Base-by-base conservation (phyloP, 2,329 filamentous ascomycete species). In the Paracorniculantispora psalliotae region DNA sequence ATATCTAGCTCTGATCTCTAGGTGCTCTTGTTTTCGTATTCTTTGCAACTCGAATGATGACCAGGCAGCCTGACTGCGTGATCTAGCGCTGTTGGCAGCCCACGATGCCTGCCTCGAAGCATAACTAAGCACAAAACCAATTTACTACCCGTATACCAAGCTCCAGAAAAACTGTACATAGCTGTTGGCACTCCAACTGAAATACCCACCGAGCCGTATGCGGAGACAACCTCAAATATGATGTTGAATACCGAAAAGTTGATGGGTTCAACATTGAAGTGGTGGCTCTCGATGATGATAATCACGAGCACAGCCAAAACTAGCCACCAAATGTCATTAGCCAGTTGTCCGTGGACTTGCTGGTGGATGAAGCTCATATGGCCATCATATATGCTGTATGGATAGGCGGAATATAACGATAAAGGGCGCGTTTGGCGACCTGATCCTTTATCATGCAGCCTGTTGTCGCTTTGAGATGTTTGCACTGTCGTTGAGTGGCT, bases 301-400 rank as follows among this genome's bases (percentile, higher is more conserved):
- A 89, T 85, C 33, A 84, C 68, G 52, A 88, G 75, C 13, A 86
- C 77, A 2, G 83, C 82, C 0, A 87, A 69, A 3, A 83, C 79
- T 15, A 89, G 81, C 74, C 80, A 84, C 85, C 86, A 88, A 17
- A 89, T 74, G 65, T 89, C 86, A 67, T 88, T 84, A 30, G 83
- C 81, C 2, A 89, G 77, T 68, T 89, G 86, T 6, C 80, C 80
- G n/a, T 83, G 80, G 23, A 88, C 74, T 66, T 88, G 84, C 61
- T 81, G 77, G 43, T 76, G 75, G 15, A 84, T 72, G 56, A 83
- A 81, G 61, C 76, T 77, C 57, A 75, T 72, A 15, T 73, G 76
- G 8, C 75, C 78, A 48, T 69, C 51, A 21, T 17, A 17, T n/a
- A 44, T 23, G 8, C 6, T 2, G 9, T 13, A n/a, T 9, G n/a